These are phyloP conservation scores for Gliomastix tumulicola DNA, from an alignment of 2,329 filamentous ascomycete genomes.

Conservation along the genomic window DNA sequence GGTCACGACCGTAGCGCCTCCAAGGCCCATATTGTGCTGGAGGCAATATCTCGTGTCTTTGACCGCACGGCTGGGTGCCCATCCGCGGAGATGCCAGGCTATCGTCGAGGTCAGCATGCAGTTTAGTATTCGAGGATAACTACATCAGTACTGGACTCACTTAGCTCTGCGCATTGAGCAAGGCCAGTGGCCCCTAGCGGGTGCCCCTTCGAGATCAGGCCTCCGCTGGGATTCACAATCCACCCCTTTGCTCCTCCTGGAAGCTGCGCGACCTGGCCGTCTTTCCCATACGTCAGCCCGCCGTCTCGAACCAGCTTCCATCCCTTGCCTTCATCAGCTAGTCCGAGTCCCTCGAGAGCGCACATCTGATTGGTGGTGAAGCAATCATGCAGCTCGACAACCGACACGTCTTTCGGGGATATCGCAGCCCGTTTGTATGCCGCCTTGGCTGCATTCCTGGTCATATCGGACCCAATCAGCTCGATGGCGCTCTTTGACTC, in stretches of 20 bases:
- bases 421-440: conserved; percentile 13
- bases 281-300: not conserved
- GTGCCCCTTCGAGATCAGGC: conserved; percentile 20
- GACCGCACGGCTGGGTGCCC: conserved; percentile 16
- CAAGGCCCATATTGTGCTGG: conserved; percentile 19
- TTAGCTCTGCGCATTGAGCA: conserved; percentile 19
- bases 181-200: conserved; percentile 19
- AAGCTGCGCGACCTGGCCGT: too few species aligned
- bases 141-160: too few species aligned
- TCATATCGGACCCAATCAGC: conserved; percentile 19
- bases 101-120: too few species aligned
- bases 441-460: conserved; percentile 10
- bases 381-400: conserved; percentile 19
- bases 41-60: conserved; percentile 9
- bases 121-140: too few species aligned
- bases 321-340: conserved; percentile 6
- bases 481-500: conserved; percentile 12
- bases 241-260: too few species aligned
- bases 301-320: not conserved
- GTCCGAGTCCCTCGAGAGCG: conserved; percentile 13
- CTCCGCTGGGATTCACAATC: conserved; percentile 18
- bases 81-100: conserved; percentile 19
- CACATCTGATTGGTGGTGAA: conserved; percentile 18
- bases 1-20: conserved; percentile 16
- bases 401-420: conserved; percentile 9